Base-by-base conservation (phyloP, 768 basidiomycete species). In the Suillus lakei region DNA sequence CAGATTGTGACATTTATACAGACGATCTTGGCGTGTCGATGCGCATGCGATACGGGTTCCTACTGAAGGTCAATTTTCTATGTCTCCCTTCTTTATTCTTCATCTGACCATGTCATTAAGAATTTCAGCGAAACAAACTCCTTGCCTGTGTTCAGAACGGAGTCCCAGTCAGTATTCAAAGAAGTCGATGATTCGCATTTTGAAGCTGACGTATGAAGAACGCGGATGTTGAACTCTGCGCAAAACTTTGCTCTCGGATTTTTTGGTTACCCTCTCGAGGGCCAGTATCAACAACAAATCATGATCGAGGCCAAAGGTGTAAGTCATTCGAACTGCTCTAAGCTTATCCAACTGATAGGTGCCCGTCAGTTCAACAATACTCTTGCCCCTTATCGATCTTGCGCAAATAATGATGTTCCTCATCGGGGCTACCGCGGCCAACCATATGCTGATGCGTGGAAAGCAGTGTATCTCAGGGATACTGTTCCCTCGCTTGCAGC, bases 391-490 rank as follows among this genome's bases (percentile, higher is more conserved):
- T 82, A 79, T 65, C 69, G 68, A 50, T 77, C 77, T 9, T 95
- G 92, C 72, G 82, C 83, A 10, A 94, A 94, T 73, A 81, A 89
- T 1, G 66, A 73, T 8, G 67, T 76, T 54, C 66, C 56, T 3
- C 54, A 70, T 30, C 91, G 86, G 68, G 75, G 79, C 15, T 83
- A 85, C 61, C 86, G 91, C 34, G 87, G 84, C 5, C 65, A 70
- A 0, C 82, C 77, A 68, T 90, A 87, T 70, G 74, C 88, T 43
- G 65, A 76, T 43, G 74, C 85, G 41, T 96, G 95, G 94, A 82
- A 88, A 1, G 72, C 73, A 0, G 83, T 85, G 3, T 96, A 95
- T 76, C 85, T 96, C 41, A 78, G 83, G 65, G 81, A 86, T 53
- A 91, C 94, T 0, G 78, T 77, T 23, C 74, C 74, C 79, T 63